Base-by-base conservation (phyloP, 2,329 filamentous ascomycete species). In the Diaporthe ampelina region DNA sequence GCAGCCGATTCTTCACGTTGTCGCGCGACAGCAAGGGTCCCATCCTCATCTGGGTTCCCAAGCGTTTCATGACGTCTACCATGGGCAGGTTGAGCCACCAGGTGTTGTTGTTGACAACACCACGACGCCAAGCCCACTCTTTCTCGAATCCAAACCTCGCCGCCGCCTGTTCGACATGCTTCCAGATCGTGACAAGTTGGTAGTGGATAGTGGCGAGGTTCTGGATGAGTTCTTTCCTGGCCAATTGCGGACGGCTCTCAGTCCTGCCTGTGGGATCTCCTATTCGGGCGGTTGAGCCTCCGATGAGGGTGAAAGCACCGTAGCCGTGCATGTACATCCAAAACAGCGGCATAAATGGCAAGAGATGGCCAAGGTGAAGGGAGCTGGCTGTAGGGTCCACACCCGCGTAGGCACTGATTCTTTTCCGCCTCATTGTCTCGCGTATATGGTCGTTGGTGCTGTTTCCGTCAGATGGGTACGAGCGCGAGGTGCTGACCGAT, bases 21-120 rank as follows among this genome's bases (percentile, higher is more conserved):
- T 98, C 96, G 79, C 95, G 92, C 70, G 92, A 91, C 74, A 99
- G 88, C 94, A 99, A 95, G 4, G 95, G 90, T 1, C 96, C 95
- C 68, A 99, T 85, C 74, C 96, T 89, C 81, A 95, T 91, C 59
- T 91, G 89, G 43, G 88, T 89, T 3, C 95, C 97, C 40, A 98
- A 85, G 73, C 92, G 88, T 80, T 90, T 90, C 77, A 97, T 86
- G 69, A 98, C 90, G 59, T 98, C 94, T 65, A 94, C 86, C 58
- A 97, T 86, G 1, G 91, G 88, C 57, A 94, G 84, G 52, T 89
- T 90, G 77, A 93, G 90, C 85, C 95, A 91, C 97, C 97, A 99
- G 67, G 88, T 87, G 76, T 91, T 93, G 83, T 99, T 99, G 84
- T 98, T 97, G 37, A 92, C 82, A 50, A 98, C 79, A 29, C 89